Evolutionary conservation across 1,284 basidiomycete species (phyloP), one percentile per base, ranked within the genome.

Genomic region (Ustilago trichophora): DNA sequence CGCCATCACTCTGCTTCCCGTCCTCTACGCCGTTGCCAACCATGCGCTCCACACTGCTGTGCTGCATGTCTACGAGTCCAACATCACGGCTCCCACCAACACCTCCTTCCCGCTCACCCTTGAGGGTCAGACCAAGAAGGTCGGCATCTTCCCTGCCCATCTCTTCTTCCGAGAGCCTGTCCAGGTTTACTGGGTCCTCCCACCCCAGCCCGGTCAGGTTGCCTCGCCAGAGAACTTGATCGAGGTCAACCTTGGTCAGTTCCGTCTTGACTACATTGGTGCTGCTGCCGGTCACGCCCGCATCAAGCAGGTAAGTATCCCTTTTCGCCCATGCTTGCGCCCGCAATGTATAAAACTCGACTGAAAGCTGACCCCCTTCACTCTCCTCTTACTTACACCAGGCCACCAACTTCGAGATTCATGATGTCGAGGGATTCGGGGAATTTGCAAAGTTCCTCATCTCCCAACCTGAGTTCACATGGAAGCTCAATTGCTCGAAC

Each of bases 381-480:
- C 19, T 33, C 15, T 31, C n/a, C 26, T 9, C 22, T n/a, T 8
- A n/a, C 21, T 16, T 42, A 31, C 15, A 18, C 13, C 48, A 75
- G 68, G 59, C 71, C 50, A 82, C 82, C n/a, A 36, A 56, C 31
- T 82, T 83, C 46, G 48, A 69, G 52, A 82, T 83, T 52, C 42
- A 57, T 31, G 73, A 82, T 42, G 54, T 68, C 32, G 59, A 56
- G 0, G 81, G 59, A n/a, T 82, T 83, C 41, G 65, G 72, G 25
- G 46, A 74, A 16, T 83, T 83, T 66, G 69, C 82, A 31, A 55
- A 75, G 64, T 80, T 67, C 72, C 70, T 91, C 85, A 89, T 91
- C 76, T 90, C 88, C 0, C 85, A 87, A 53, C 82, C 84, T 35
- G 87, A 86, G 57, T 91, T 91, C 73, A 90, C 88, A 4, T 91